These are phyloP conservation scores for Pistacia atlantica DNA, from an alignment of 345 rosid species.

Conservation along the genomic window DNA sequence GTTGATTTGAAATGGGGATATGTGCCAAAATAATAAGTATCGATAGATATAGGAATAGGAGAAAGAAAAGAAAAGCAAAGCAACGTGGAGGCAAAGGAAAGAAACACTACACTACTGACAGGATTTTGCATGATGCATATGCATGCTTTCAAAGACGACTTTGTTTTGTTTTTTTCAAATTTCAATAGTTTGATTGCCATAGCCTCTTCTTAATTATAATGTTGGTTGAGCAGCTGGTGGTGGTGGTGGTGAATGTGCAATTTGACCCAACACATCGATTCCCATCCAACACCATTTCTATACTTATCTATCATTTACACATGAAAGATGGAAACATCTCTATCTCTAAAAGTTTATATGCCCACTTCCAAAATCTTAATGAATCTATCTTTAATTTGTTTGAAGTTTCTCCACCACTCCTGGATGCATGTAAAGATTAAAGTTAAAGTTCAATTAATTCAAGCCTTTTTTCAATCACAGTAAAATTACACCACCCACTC, in stretches of 20 bases:
- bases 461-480: conserved; percentile 16
- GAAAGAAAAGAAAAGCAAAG: conserved; percentile 1
- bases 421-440: neutral
- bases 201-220: conserved; percentile 17
- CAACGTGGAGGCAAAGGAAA: conserved; percentile 46
- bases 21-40: conserved; percentile 22
- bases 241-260: conserved; percentile 14
- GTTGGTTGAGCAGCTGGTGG: conserved; percentile 29
- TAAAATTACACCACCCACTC: conserved; percentile 2
- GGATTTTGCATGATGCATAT: neutral
- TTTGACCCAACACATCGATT: conserved; percentile 30
- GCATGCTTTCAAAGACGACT: neutral
- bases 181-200: neutral
- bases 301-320: neutral
- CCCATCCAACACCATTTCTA: conserved; percentile 14
- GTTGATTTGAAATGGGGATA: conserved; percentile 38
- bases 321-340: conserved; percentile 20
- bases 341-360: conserved; percentile 22
- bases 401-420: conserved; percentile 34
- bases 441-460: conserved; percentile 13
- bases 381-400: conserved; percentile 21
- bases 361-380: conserved; percentile 24
- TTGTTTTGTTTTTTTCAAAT: conserved; percentile 1
- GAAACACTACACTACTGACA: conserved; percentile 30
- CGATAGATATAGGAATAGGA: neutral